Percentiles rank a stretch among this genome's conserved stretches.
phyloP scores from a whole-genome alignment of 1,139 yeast species.

The Saccharomyces pastorianus region DNA sequence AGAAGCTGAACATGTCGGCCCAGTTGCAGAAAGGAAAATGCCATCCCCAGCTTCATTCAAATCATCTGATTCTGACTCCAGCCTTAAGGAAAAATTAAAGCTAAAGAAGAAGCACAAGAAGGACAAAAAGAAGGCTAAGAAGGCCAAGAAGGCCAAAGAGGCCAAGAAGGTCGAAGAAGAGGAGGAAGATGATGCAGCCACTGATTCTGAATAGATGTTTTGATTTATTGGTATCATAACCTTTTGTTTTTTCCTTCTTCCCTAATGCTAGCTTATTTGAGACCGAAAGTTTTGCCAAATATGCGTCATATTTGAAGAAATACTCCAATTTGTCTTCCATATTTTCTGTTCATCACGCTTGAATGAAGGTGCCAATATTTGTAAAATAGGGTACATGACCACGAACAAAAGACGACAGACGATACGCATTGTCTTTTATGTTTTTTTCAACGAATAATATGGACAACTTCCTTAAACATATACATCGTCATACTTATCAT shows the following conservation, averaged over 20 bases:
- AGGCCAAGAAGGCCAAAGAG: constrained; percentile 10
- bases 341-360: not conserved
- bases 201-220: not conserved
- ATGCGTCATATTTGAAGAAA: not conserved
- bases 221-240: not conserved
- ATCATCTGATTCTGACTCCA: constrained; percentile 1
- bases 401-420: not conserved
- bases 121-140: constrained; percentile 6
- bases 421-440: not conserved
- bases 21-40: not conserved
- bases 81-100: not conserved
- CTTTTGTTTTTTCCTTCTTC: not conserved
- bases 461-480: not conserved
- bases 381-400: too few species aligned
- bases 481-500: not conserved
- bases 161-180: not conserved
- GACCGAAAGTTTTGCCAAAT: not conserved
- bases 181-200: not conserved
- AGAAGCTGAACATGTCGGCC: constrained; percentile 5
- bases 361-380: not conserved
- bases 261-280: not conserved
- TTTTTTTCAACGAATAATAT: not conserved
- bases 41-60: constrained; percentile 4
- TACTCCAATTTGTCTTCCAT: not conserved
- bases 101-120: constrained; percentile 3